Percentiles rank a stretch among this genome's conserved stretches.
phyloP scores from a whole-genome alignment of 2,329 filamentous ascomycete genomes.

The Neonectria neomacrospora region DNA sequence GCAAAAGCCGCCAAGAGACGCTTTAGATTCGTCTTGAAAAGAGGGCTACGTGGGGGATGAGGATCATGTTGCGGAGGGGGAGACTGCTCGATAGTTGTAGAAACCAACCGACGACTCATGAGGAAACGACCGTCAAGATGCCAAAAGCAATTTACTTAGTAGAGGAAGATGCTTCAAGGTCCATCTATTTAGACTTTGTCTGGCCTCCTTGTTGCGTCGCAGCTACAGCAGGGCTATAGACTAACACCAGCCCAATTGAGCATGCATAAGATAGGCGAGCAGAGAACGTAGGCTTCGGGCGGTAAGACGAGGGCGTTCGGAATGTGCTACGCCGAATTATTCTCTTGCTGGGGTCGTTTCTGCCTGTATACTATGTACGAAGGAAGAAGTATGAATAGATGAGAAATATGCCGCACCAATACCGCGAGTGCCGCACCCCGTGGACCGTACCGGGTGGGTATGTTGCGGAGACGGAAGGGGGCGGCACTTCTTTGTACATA shows the following conservation, averaged over 20 bases:
- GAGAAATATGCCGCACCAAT: slow-evolving; percentile 14
- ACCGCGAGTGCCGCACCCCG: background rate
- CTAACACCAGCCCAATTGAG: background rate
- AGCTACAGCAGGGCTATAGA: background rate
- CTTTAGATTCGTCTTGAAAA: background rate
- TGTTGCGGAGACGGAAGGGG: background rate
- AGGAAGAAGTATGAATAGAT: background rate
- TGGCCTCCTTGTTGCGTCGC: background rate
- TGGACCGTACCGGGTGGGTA: background rate
- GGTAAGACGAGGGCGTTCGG: background rate
- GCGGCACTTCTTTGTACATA: background rate
- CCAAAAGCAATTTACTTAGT: background rate
- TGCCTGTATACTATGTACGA: background rate
- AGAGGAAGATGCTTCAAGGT: background rate
- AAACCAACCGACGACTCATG: background rate
- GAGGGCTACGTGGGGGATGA: background rate
- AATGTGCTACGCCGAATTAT: background rate
- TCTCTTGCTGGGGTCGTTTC: slow-evolving; percentile 9
- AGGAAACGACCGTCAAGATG: background rate
- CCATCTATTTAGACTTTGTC: background rate
- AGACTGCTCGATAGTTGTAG: slow-evolving; percentile 12
- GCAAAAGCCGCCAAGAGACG: background rate
- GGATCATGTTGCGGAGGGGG: background rate
- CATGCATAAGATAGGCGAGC: background rate
- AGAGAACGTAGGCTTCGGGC: background rate